Percentiles rank a stretch among this genome's conserved stretches.
Evolutionary conservation across 208 protist genomes (phyloP).

Genomic region (Trypanosoma cruzi): DNA sequence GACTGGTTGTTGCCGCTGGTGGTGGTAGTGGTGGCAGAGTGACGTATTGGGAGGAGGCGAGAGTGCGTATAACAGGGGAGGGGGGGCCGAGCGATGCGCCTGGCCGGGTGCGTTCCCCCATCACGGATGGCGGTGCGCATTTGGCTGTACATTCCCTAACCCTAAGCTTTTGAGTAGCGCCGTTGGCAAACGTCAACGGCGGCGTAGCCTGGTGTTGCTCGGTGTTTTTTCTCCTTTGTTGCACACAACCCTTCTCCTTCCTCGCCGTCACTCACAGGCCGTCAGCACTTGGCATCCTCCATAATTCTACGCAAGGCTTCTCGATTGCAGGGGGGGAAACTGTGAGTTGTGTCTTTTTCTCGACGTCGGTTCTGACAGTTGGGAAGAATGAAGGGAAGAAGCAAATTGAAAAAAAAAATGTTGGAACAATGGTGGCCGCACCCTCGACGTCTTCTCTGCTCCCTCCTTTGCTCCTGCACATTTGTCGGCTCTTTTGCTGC

Average conservation of each 20-base stretch:
- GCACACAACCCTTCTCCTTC: not conserved
- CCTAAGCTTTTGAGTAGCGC: conserved; percentile 19
- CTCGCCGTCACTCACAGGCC: not conserved
- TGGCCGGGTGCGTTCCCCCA: conserved; percentile 6
- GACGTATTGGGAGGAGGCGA: not conserved
- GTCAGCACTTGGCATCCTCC: not conserved
- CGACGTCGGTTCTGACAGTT: not conserved
- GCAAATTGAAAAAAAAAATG: conserved; percentile 4
- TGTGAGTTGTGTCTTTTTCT: not conserved
- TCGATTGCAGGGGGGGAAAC: not conserved
- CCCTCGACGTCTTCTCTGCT: not conserved
- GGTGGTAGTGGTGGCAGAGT: not conserved
- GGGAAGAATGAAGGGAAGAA: not conserved
- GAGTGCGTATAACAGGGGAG: not conserved
- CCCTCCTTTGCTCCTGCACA: not conserved
- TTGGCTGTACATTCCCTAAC: conserved; percentile 26
- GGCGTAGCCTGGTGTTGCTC: conserved; percentile 22
- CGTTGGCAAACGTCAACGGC: conserved; percentile 10
- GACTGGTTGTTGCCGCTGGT: not conserved
- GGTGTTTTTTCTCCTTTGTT: conserved; percentile 2
- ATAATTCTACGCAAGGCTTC: not conserved
- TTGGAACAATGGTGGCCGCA: conserved; percentile 1
- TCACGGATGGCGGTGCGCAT: not conserved
- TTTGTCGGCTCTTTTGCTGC: conserved; percentile 16
- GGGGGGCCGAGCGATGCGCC: conserved; percentile 12